Percentiles rank a stretch among this genome's conserved stretches.
These are phyloP conservation scores for Coemansia biformis DNA, from an alignment of 192 early-diverging fungal genomes.

Conservation along the genomic window DNA sequence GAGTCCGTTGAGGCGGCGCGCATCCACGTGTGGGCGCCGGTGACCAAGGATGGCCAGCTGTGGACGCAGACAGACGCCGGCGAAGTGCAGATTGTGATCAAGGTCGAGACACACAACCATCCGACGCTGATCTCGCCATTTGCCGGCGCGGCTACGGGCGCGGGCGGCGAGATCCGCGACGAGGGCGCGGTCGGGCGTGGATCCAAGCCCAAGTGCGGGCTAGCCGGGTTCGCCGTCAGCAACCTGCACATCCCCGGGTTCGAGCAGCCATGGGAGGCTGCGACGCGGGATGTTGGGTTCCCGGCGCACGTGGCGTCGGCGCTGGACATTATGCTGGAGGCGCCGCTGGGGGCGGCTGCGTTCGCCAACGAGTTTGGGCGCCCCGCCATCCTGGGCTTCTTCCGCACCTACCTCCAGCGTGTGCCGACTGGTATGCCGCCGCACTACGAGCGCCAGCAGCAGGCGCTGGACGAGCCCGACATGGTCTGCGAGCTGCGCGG, in stretches of 20 bases:
- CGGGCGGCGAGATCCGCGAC: constrained; percentile 99
- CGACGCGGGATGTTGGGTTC: constrained; percentile 62
- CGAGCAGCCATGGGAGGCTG: constrained; percentile 88
- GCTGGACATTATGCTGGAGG: constrained; percentile 97
- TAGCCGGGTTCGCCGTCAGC: constrained; percentile 93
- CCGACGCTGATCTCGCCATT: constrained; percentile 98
- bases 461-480: constrained; percentile 48
- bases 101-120: constrained; percentile 99
- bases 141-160: constrained; percentile 96
- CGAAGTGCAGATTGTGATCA: constrained; percentile 80
- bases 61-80: constrained; percentile 36
- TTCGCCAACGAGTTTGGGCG: constrained; percentile 99
- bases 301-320: constrained; percentile 88
- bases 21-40: constrained; percentile 44
- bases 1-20: constrained; percentile 35
- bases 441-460: not conserved
- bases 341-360: constrained; percentile 93
- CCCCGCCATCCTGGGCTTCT: constrained; percentile 91
- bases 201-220: constrained; percentile 91
- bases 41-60: not conserved
- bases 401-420: constrained; percentile 79
- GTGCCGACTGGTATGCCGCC: constrained; percentile 26
- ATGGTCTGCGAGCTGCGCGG: constrained; percentile 71
- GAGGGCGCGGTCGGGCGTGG: constrained; percentile 97
- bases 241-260: constrained; percentile 89